phyloP scores from a whole-genome alignment of 2,329 filamentous ascomycete genomes.

The Talaromyces piceae region DNA sequence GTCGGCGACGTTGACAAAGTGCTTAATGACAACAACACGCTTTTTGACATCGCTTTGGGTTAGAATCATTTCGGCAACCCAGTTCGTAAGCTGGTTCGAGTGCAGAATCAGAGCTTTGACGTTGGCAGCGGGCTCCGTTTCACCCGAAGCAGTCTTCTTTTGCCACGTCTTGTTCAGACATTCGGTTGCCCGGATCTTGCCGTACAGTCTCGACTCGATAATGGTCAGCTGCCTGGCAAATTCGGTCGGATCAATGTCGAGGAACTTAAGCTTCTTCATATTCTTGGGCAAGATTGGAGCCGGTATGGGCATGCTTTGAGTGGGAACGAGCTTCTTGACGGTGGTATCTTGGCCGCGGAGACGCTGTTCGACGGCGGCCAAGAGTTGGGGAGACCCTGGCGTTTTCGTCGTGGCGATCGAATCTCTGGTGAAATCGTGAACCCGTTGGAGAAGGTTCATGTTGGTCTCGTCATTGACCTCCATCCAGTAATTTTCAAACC shows the following conservation, averaged over 20 bases:
- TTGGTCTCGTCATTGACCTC: slow-evolving; percentile 82
- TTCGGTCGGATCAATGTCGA: slow-evolving; percentile 92
- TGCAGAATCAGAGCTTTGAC: slow-evolving; percentile 95
- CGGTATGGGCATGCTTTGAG: slow-evolving; percentile 72
- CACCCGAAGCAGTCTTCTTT: slow-evolving; percentile 72
- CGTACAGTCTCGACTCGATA: slow-evolving; percentile 89
- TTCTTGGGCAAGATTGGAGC: slow-evolving; percentile 93
- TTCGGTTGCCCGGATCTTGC: slow-evolving; percentile 91
- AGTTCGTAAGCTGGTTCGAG: slow-evolving; percentile 98
- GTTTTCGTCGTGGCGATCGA: slow-evolving; percentile 91
- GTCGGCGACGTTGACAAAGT: slow-evolving; percentile 93
- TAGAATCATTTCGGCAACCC: slow-evolving; percentile 98
- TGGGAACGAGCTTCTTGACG: slow-evolving; percentile 78
- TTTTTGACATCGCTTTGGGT: slow-evolving; percentile 93
- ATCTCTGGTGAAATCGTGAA: slow-evolving; percentile 85
- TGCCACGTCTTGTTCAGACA: slow-evolving; percentile 99
- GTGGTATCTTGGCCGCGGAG: slow-evolving; percentile 81
- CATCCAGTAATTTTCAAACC: slow-evolving; percentile 99
- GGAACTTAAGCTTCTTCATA: slow-evolving; percentile 98
- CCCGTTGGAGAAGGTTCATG: slow-evolving; percentile 75
- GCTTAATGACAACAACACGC: slow-evolving; percentile 93
- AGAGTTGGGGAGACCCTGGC: slow-evolving; percentile 74
- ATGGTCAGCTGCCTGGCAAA: slow-evolving; percentile 97
- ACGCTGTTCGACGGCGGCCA: slow-evolving; percentile 81
- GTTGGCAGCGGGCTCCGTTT: slow-evolving; percentile 75